Base-by-base conservation (phyloP, 2,329 filamentous ascomycete genomes). In the Thelonectria rubi region DNA sequence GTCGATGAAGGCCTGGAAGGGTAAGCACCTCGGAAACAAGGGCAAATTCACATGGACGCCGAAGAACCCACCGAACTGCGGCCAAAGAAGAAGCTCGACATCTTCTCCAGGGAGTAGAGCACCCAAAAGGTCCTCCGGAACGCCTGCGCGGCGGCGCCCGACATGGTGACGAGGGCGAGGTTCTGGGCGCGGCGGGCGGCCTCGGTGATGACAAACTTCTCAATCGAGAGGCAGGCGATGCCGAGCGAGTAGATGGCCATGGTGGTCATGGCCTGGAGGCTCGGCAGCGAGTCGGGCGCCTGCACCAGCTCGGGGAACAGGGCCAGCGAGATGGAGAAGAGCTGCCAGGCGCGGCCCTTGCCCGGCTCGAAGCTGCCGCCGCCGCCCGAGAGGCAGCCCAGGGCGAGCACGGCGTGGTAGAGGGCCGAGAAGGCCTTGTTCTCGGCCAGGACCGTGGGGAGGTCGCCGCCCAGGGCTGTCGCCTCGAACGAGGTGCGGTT, bases 321-420 rank as follows among this genome's bases (percentile, higher is more conserved):
- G 1, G 56, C 43, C 1, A 70, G 15, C n/a, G 67, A 57, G 5
- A 69, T 32, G 0, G 62, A 70, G 14, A 70, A 67, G 0, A 70
- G 9, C 3, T 67, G 49, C 68, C 68, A 69, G 1, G 68, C 67
- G 0, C 54, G 55, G 20, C 68, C 68, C 3, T 68, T 68, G 0
- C 67, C 67, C 9, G 68, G 64, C 8, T 70, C 67, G 12, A 70
- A 70, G 32, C 60, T 65, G 0, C 68, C 68, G 1, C 65, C 65
- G 0, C 65, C 64, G 2, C 60, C 62, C 7, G 65, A 47, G 2
- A 68, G 52, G 26, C 67, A 68, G 1, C 68, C 67, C 0, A 70
- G 48, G 4, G 68, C 67, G 2, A 70, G 51, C 1, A 70, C 67
- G 0, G 62, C 42, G 40, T 70, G 60, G 20, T 70, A 70, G 0